phyloP scores from a whole-genome alignment of 2,329 filamentous ascomycete genomes.

The Alternaria postmessia region DNA sequence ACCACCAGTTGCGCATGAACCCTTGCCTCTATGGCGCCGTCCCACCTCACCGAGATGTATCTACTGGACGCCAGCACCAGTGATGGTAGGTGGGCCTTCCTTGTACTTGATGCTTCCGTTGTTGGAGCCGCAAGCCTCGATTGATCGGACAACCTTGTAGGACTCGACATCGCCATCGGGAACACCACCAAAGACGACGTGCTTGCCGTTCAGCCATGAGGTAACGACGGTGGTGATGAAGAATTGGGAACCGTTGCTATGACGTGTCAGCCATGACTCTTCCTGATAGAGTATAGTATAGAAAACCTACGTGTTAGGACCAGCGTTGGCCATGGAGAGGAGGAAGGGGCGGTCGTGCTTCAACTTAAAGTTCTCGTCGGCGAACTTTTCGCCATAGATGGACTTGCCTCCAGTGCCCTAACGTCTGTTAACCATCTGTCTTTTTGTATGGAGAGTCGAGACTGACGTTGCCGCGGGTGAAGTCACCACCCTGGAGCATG shows the following conservation, averaged over 20 bases:
- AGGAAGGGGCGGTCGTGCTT: constrained; percentile 79
- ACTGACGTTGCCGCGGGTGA: constrained; percentile 88
- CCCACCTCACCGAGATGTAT: constrained; percentile 12
- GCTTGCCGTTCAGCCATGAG: constrained; percentile 76
- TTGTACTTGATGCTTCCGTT: constrained; percentile 62
- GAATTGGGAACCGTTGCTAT: constrained; percentile 75
- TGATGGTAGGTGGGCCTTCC: constrained; percentile 63
- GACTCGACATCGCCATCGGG: constrained; percentile 60
- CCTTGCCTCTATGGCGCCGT: background rate
- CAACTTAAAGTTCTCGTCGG: constrained; percentile 87
- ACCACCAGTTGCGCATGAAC: constrained; percentile 13
- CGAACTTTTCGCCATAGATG: constrained; percentile 95
- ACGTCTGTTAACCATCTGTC: constrained; percentile 26
- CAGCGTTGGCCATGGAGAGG: constrained; percentile 95
- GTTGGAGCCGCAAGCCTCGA: constrained; percentile 66
- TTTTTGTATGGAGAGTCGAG: constrained; percentile 2
- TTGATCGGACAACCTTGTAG: constrained; percentile 64
- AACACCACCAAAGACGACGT: constrained; percentile 86
- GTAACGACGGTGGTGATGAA: constrained; percentile 75
- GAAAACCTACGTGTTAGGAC: constrained; percentile 79
- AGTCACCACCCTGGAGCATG: constrained; percentile 97
- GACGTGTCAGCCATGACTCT: constrained; percentile 21
- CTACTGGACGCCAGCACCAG: constrained; percentile 59
- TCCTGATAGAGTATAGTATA: background rate
- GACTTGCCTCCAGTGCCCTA: constrained; percentile 91